Evolutionary conservation across 2,329 filamentous ascomycete genomes (phyloP).

Genomic region (Didymella exigua): DNA sequence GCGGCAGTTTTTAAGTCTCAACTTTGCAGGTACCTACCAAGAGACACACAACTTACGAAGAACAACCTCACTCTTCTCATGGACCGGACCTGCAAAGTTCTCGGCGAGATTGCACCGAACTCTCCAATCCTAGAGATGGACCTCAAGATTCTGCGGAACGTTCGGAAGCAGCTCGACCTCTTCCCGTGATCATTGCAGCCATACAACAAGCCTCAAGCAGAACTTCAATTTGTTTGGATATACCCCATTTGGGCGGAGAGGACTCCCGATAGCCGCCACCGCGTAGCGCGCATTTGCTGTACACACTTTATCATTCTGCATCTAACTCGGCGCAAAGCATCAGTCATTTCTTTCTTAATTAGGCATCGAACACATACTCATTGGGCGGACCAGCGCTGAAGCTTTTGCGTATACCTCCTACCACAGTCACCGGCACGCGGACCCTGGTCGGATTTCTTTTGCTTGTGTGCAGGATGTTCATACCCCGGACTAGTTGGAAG

Average conservation of each 20-base stretch:
- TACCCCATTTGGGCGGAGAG: conserved; percentile 12
- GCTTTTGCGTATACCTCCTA: conserved; percentile 22
- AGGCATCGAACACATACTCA: conserved; percentile 23
- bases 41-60: conserved; percentile 32
- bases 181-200: conserved; percentile 4
- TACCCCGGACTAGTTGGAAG: conserved; percentile 15
- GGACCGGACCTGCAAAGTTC: conserved; percentile 71
- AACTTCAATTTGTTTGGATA: conserved; percentile 14
- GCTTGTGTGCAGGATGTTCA: conserved; percentile 14
- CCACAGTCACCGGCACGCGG: conserved; percentile 9
- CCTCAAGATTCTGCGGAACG: conserved; percentile 69
- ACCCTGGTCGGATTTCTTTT: conserved; percentile 20
- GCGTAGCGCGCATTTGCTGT: conserved; percentile 13
- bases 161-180: conserved; percentile 30
- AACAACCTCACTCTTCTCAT: conserved; percentile 34
- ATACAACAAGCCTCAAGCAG: conserved; percentile 2
- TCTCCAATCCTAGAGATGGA: conserved; percentile 78
- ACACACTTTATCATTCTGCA: conserved; percentile 18
- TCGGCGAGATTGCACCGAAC: conserved; percentile 71
- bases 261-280: conserved; percentile 6
- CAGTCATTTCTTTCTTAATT: conserved; percentile 12
- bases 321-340: conserved; percentile 21
- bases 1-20: conserved; percentile 75
- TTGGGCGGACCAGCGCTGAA: conserved; percentile 39
- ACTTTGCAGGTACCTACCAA: conserved; percentile 41